Conservation (phyloP, 2,329 filamentous ascomycete genomes). For the Alternaria infectoria region DNA sequence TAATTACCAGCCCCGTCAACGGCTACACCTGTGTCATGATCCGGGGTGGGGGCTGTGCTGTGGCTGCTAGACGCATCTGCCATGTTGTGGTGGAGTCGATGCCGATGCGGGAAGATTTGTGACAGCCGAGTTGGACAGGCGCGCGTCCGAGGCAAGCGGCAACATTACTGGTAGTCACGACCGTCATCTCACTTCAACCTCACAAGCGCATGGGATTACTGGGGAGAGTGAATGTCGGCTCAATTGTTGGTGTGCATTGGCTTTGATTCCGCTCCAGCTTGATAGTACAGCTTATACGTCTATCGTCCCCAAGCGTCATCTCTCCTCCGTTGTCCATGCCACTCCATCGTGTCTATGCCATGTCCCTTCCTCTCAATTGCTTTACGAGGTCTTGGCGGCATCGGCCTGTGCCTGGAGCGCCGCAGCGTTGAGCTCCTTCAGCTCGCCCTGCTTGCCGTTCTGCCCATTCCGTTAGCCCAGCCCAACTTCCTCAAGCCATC, state of each 20-base stretch:
- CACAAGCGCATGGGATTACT: neutral
- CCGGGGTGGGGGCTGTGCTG: slow-evolving; percentile 27
- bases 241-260: slow-evolving; percentile 36
- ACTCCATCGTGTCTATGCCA: slow-evolving; percentile 8
- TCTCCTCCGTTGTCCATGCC: slow-evolving; percentile 7
- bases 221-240: slow-evolving; percentile 10
- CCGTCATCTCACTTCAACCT: slow-evolving; percentile 7
- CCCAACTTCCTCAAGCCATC: slow-evolving; percentile 19
- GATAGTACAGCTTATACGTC: slow-evolving; percentile 49
- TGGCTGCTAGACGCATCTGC: slow-evolving; percentile 35
- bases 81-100: slow-evolving; percentile 44
- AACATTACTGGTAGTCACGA: slow-evolving; percentile 7
- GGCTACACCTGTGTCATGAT: slow-evolving; percentile 6
- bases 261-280: slow-evolving; percentile 31
- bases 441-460: slow-evolving; percentile 95
- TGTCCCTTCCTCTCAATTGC: neutral
- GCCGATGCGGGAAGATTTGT: slow-evolving; percentile 39
- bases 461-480: slow-evolving; percentile 51
- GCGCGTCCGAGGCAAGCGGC: neutral
- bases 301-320: slow-evolving; percentile 24
- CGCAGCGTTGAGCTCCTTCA: slow-evolving; percentile 70
- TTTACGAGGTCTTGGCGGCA: slow-evolving; percentile 52
- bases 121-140: slow-evolving; percentile 26
- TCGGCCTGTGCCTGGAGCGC: slow-evolving; percentile 56
- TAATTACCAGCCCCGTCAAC: slow-evolving; percentile 25